Evolutionary conservation across 2,329 filamentous ascomycete species (phyloP).

Genomic region (Bipolaris gigantea): DNA sequence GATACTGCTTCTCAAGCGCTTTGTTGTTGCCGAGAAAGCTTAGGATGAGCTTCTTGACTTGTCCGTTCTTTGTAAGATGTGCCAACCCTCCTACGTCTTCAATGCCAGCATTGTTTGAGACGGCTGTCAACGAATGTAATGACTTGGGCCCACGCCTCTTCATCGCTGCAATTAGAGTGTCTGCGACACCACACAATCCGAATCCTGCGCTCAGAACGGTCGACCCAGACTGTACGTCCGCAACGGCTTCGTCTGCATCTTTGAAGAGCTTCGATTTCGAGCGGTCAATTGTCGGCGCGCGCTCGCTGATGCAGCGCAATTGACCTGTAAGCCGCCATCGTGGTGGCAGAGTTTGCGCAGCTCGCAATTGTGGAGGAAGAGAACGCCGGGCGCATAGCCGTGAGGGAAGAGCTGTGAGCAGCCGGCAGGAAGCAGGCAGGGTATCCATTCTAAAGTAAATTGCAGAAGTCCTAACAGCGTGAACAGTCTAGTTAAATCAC

Average conservation of each 20-base stretch:
- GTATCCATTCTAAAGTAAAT: slow-evolving; percentile 31
- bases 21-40: slow-evolving; percentile 81
- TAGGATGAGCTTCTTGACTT: slow-evolving; percentile 72
- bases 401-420: slow-evolving; percentile 34
- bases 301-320: slow-evolving; percentile 27
- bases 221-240: slow-evolving; percentile 42
- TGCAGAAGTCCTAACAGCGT: neutral
- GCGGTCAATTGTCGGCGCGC: slow-evolving; percentile 39
- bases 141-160: slow-evolving; percentile 34
- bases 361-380: slow-evolving; percentile 33
- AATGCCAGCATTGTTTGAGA: slow-evolving; percentile 79
- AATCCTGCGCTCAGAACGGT: slow-evolving; percentile 46
- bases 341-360: slow-evolving; percentile 19
- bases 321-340: slow-evolving; percentile 31
- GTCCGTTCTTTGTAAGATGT: slow-evolving; percentile 67
- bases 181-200: slow-evolving; percentile 45
- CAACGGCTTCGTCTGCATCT: slow-evolving; percentile 43
- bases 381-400: slow-evolving; percentile 32
- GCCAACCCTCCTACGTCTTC: slow-evolving; percentile 68
- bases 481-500: slow-evolving; percentile 1
- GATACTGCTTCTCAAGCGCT: slow-evolving; percentile 71
- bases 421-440: slow-evolving; percentile 31
- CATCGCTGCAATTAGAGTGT: slow-evolving; percentile 45
- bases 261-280: slow-evolving; percentile 43
- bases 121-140: slow-evolving; percentile 62